Evolutionary conservation across 192 early-diverging fungal species (phyloP), one percentile per base, ranked within the genome.

Genomic region (Gryganskiella cystojenkinii): DNA sequence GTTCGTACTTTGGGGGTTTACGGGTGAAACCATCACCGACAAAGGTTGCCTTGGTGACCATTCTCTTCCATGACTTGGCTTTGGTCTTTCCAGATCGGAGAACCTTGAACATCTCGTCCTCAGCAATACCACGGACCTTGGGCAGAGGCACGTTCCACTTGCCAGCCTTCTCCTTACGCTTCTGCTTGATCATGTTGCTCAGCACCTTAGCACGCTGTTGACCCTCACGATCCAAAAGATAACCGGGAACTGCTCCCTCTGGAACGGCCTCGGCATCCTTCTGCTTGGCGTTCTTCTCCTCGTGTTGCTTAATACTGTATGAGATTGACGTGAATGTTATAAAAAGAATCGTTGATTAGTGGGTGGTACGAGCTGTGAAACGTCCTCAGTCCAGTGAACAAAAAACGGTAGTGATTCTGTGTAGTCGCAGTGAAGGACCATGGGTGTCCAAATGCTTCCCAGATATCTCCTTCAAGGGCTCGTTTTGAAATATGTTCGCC

Each of bases 101-200:
- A 7, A 99, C 98, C 87, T 96, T 96, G 87, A 98, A 98, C 86
- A 99, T 96, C 85, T 99, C 98, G 63, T 97, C 98, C 82, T 99
- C 98, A 56, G 97, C 96, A 87, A 99, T 95, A 56, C 96, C 98
- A 64, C 95, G 94, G 28, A 99, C 98, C 85, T 97, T 97, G 66
- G 98, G 98, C 79, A 99, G 74, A 25, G 98, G 98, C 15, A 99
- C 98, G 42, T 87, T 84, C 97, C 96, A 96, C 82, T 98, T 98
- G 33, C 95, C 97, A 20, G 97, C 97, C 89, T 98, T 98, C 84
- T 99, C 98, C 89, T 98, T 99, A 61, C 98, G 90, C 90, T 99
- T 99, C 82, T 99, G 98, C 89, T 99, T 99, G 73, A 99, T 93
- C 95, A 97, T 96, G 86, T 99, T 99, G 80, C 92, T 94, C 63